Evolutionary conservation across 1,139 yeast genomes (phyloP).

Genomic region (Yamadazyma dendronema): DNA sequence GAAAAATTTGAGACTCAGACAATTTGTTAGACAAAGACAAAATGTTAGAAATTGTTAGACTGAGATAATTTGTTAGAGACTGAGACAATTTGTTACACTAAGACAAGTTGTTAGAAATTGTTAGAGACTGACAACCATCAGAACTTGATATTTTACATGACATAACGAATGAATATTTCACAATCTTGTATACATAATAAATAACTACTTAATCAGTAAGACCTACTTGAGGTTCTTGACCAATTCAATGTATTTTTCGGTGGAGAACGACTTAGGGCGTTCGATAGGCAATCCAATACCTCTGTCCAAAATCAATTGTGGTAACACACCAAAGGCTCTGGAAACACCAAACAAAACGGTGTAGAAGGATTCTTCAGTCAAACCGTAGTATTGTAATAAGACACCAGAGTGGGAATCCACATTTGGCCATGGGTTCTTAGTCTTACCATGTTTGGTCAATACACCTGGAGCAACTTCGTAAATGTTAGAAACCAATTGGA

Average conservation of each 20-base stretch:
- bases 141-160: too few relatives aligned
- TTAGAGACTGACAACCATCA: too few relatives aligned
- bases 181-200: neutral
- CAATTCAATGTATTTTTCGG: slow-evolving; percentile 63
- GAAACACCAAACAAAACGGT: slow-evolving; percentile 98
- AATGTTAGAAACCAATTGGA: slow-evolving; percentile 85
- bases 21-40: too few relatives aligned
- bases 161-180: too few relatives aligned
- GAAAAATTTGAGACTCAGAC: too few relatives aligned
- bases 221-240: slow-evolving; percentile 36
- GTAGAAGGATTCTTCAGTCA: slow-evolving; percentile 93
- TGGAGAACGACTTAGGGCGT: slow-evolving; percentile 96
- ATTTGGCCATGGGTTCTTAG: slow-evolving; percentile 99
- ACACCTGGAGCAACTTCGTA: slow-evolving; percentile 96
- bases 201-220: neutral
- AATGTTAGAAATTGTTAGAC: too few relatives aligned
- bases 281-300: slow-evolving; percentile 94
- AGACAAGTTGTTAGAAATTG: too few relatives aligned
- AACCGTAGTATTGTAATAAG: slow-evolving; percentile 93
- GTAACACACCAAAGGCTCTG: slow-evolving; percentile 96
- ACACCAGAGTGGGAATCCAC: slow-evolving; percentile 98
- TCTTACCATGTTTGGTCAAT: slow-evolving; percentile 94
- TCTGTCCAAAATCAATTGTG: slow-evolving; percentile 95
- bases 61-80: too few relatives aligned
- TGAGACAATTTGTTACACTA: too few relatives aligned